Evolutionary conservation across 2,329 filamentous ascomycete species (phyloP), one percentile per base, ranked within the genome.

Genomic region (Paracorniculantispora psalliotae): DNA sequence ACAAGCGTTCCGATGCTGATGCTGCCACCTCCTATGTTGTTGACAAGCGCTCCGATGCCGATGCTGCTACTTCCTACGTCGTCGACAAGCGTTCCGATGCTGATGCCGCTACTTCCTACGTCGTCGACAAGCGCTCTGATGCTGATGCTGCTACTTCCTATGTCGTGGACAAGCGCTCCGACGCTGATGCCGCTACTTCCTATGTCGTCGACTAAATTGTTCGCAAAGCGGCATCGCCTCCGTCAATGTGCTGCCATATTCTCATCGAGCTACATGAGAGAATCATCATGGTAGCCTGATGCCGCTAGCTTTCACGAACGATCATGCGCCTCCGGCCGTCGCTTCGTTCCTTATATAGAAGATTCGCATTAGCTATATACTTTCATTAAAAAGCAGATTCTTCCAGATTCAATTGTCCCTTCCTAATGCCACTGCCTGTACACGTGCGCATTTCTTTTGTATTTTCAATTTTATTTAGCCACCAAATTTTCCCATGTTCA

Each of bases 101-200:
- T 1, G 46, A 48, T 48, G 46, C 46, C 3, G 49, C 49, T 10
- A 52, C 49, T n/a, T 15, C 17, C 2, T 52, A 52, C 10, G 53
- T 47, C 2, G 53, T 46, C 1, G 44, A 55, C 4, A 55, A 57
- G 53, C 39, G 53, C 5, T 48, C 41, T 7, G 53, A 57, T 21
- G 53, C 54, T 3, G 55, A 58, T 30, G 55, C 44, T 1, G 55
- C 55, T 5, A 58, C 55, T 8, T 9, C 17, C 5, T 58, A 58
- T 9, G 44, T 49, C 1, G 53, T 47, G 1, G 53, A 57, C n/a
- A 57, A 55, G 39, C 37, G 44, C 2, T 47, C 39, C 8, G 39
- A 48, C 9, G 46, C 46, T 21, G 46, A 48, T 21, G 46, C 46
- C 2, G 46, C 46, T 1, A 48, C 46, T 4, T 4, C n/a, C 1